Evolutionary conservation across 2,329 filamentous ascomycete species (phyloP), one percentile per base, ranked within the genome.

Genomic region (Colletotrichum chrysophilum): DNA sequence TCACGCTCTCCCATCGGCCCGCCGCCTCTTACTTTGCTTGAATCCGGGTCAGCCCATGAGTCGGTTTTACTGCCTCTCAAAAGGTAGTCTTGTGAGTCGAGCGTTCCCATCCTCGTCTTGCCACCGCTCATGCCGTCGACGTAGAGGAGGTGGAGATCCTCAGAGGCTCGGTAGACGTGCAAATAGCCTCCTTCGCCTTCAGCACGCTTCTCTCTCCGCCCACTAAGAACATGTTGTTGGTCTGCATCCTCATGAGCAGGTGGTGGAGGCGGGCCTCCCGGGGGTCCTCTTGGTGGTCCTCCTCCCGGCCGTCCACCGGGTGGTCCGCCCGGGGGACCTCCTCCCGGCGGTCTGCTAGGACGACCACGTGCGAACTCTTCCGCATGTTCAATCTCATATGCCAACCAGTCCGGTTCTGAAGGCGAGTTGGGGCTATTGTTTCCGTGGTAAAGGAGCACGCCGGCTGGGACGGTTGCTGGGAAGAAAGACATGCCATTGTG

Each of bases 401-500:
- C 91, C 3, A 93, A 83, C 90, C 91, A 93, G 77, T 92, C 88
- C 14, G 87, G 88, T 0, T 88, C 89, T 10, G 83, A 86, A 2
- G 92, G 83, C 0, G 84, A 83, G 4, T 87, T 82, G 0, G 83
- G 76, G 5, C 78, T 82, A 6, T 77, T 76, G 0, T 86, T 88
- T 5, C 91, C 91, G 78, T 93, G 91, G 77, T 93, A 92, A 10
- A 93, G 83, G 55, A 89, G 85, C 0, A 88, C 90, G 10, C 87
- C 89, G 36, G 83, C 82, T 0, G 91, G 91, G 0, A 93, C 87
- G 0, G 84, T 87, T 7, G 89, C 91, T 0, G 91, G 82, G 80
- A 92, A 92, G 75, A 91, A 87, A 0, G 89, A 90, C 87, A 93
- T 90, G 75, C 91, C 91, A 80, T 93, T 93, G 79, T 93, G 91